A percentile compares a stretch with the other conserved stretches of the same genome.
Conservation (phyloP, 2,329 filamentous ascomycete species). For the Fulvia fulva region DNA sequence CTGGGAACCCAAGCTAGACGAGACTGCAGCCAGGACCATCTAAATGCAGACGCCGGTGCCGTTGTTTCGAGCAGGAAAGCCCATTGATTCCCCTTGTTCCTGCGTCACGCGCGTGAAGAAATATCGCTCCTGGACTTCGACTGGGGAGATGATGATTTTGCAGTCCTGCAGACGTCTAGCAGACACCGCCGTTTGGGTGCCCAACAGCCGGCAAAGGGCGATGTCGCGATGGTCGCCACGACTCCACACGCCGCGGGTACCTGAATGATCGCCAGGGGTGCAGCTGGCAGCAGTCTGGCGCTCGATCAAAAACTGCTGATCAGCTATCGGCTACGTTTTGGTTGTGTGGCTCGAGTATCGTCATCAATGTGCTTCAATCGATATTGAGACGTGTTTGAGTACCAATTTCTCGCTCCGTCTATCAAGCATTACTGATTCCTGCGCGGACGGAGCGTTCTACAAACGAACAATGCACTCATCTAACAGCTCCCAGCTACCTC, state of each 20-base stretch:
- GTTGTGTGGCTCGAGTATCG: neutral
- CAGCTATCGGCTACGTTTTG: neutral
- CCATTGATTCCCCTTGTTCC: slow-evolving; percentile 1
- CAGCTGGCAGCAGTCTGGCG: neutral
- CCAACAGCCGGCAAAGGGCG: neutral
- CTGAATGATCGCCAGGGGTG: slow-evolving; percentile 13
- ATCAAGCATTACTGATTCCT: neutral
- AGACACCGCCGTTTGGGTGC: neutral
- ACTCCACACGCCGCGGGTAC: neutral
- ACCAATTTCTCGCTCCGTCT: neutral
- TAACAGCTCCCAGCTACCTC: neutral
- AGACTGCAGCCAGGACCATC: neutral
- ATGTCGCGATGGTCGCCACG: neutral
- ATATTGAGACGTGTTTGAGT: slow-evolving; percentile 1
- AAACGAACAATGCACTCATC: neutral
- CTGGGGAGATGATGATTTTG: neutral
- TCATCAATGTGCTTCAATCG: neutral
- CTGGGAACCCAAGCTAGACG: neutral
- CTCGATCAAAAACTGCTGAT: slow-evolving; percentile 2
- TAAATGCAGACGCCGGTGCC: slow-evolving; percentile 1
- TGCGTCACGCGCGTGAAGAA: slow-evolving; percentile 2
- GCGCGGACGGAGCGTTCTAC: neutral
- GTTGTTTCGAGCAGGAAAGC: slow-evolving; percentile 1
- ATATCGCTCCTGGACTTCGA: neutral
- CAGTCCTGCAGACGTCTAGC: neutral